These are phyloP conservation scores for Diplodia mutila DNA, from an alignment of 2,329 filamentous ascomycete genomes.

Conservation along the genomic window DNA sequence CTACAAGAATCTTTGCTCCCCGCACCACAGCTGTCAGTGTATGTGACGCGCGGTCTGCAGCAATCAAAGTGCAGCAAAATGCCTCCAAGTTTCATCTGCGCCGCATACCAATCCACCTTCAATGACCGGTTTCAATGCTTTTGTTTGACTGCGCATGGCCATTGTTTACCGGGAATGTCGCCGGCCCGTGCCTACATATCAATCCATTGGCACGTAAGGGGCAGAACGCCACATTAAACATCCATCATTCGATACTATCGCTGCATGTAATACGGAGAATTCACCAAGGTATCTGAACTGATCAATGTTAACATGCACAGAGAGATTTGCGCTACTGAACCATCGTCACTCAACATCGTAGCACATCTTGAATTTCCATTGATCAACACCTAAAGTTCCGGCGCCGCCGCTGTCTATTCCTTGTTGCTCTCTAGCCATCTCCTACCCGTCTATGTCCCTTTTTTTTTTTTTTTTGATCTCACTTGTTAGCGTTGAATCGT, in stretches of 20 bases:
- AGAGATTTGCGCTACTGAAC: neutral
- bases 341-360: neutral
- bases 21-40: neutral
- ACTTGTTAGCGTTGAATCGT: neutral
- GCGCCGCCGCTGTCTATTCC: neutral
- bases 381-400: neutral
- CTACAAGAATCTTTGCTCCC: neutral
- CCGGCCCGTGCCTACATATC: constrained; percentile 4
- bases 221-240: neutral
- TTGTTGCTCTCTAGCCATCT: neutral
- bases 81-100: neutral
- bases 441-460: neutral
- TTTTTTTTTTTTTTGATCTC: neutral
- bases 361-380: neutral
- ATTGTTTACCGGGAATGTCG: constrained; percentile 5
- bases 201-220: constrained; percentile 14
- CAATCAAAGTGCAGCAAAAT: too few species aligned
- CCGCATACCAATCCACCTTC: neutral
- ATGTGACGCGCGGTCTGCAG: neutral
- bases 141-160: neutral
- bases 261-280: neutral
- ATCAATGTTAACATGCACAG: neutral
- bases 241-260: neutral
- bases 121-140: neutral
- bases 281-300: too few species aligned